phyloP scores from a whole-genome alignment of 768 basidiomycete genomes.

The Tricholoma furcatifolium region DNA sequence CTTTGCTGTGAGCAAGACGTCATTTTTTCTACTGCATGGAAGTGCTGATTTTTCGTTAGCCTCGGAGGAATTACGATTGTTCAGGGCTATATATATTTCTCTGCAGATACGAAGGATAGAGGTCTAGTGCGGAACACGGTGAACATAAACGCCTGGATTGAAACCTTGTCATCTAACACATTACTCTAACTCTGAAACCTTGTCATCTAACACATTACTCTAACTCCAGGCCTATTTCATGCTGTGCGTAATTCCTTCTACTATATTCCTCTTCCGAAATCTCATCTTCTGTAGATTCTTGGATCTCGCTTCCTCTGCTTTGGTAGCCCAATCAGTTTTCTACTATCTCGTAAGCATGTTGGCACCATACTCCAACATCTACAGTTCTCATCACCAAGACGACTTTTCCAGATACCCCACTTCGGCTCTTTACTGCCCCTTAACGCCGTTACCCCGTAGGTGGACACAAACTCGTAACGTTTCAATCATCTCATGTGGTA shows the following conservation, averaged over 20 bases:
- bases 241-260: conserved; percentile 20
- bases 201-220: background rate
- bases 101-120: conserved; percentile 25
- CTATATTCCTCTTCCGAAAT: background rate
- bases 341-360: conserved; percentile 36
- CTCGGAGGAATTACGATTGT: conserved; percentile 39
- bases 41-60: conserved; percentile 18
- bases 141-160: conserved; percentile 1
- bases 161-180: background rate
- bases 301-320: conserved; percentile 36
- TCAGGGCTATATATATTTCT: conserved; percentile 41
- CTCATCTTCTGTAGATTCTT: conserved; percentile 22
- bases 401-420: conserved; percentile 35
- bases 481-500: background rate
- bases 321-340: conserved; percentile 44
- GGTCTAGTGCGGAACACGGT: conserved; percentile 29
- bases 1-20: conserved; percentile 22
- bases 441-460: conserved; percentile 37
- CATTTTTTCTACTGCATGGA: background rate
- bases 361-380: background rate
- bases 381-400: background rate
- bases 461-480: conserved; percentile 6
- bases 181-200: background rate
- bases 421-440: conserved; percentile 40
- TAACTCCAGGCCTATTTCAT: conserved; percentile 22